phyloP scores from a whole-genome alignment of 257 asterid species.

The Paulownia fortunei region DNA sequence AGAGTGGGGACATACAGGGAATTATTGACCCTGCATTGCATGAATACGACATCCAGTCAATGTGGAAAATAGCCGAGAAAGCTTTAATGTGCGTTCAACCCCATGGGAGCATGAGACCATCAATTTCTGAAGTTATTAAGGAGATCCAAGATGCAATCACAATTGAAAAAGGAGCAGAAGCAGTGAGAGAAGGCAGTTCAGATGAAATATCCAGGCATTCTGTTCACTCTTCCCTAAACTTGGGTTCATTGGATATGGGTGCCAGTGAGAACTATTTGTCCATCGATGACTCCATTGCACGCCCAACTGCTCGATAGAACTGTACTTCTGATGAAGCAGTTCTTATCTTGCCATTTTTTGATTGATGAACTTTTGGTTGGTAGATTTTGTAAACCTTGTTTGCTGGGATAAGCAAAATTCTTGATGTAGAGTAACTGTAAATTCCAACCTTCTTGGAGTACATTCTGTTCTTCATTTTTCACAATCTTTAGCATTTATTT shows the following conservation, averaged over 20 bases:
- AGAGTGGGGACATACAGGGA: constrained; percentile 95
- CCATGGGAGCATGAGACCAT: constrained; percentile 96
- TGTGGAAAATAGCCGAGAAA: constrained; percentile 99
- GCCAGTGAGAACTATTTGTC: constrained; percentile 71
- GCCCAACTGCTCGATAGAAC: constrained; percentile 81
- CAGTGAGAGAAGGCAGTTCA: constrained; percentile 76
- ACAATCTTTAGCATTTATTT: not conserved
- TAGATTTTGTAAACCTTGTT: not conserved
- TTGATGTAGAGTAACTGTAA: constrained; percentile 38
- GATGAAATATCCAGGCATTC: constrained; percentile 84
- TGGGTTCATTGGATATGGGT: constrained; percentile 69
- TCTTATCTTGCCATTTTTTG: not conserved
- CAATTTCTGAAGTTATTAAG: constrained; percentile 89
- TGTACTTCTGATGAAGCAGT: constrained; percentile 1
- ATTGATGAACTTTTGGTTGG: constrained; percentile 5
- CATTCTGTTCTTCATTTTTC: constrained; percentile 9
- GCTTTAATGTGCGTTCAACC: constrained; percentile 95
- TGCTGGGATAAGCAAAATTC: not conserved
- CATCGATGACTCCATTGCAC: constrained; percentile 76
- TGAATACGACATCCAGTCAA: constrained; percentile 87
- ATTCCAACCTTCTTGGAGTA: constrained; percentile 29
- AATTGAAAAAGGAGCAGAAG: constrained; percentile 74
- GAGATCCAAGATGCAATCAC: constrained; percentile 92
- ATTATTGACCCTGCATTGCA: constrained; percentile 82
- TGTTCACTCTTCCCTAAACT: constrained; percentile 69